phyloP scores from a whole-genome alignment of 768 basidiomycete species.

The Suillus clintonianus region DNA sequence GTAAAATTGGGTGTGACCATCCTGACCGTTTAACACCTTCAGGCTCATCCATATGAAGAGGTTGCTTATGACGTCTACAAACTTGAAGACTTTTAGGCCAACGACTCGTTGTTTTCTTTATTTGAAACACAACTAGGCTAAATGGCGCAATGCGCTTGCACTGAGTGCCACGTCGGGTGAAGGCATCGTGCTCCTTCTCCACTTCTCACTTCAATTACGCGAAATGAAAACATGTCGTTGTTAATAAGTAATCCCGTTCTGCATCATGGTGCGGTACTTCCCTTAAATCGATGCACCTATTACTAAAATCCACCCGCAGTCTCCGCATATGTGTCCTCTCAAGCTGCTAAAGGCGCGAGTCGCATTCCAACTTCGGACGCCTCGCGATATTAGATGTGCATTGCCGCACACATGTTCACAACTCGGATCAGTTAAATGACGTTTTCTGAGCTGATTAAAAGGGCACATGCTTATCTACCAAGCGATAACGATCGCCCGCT shows the following conservation, averaged over 20 bases:
- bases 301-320: not conserved
- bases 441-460: not conserved
- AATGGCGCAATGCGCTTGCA: not conserved
- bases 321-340: not conserved
- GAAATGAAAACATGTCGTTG: conserved; percentile 1
- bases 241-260: not conserved
- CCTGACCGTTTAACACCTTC: not conserved
- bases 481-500: not conserved
- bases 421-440: not conserved
- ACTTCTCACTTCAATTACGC: not conserved
- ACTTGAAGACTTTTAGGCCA: conserved; percentile 42
- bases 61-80: conserved; percentile 59
- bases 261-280: not conserved
- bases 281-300: not conserved
- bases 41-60: conserved; percentile 61
- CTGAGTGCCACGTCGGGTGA: not conserved
- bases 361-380: not conserved
- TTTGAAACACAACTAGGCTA: not conserved
- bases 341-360: not conserved
- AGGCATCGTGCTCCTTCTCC: not conserved
- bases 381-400: not conserved
- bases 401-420: not conserved
- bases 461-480: not conserved
- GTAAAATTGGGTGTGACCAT: not conserved
- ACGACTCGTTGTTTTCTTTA: not conserved